Percentiles rank a stretch among this genome's conserved stretches.
These are phyloP conservation scores for Ogataea methylovora DNA, from an alignment of 805 yeast genomes.

Conservation along the genomic window DNA sequence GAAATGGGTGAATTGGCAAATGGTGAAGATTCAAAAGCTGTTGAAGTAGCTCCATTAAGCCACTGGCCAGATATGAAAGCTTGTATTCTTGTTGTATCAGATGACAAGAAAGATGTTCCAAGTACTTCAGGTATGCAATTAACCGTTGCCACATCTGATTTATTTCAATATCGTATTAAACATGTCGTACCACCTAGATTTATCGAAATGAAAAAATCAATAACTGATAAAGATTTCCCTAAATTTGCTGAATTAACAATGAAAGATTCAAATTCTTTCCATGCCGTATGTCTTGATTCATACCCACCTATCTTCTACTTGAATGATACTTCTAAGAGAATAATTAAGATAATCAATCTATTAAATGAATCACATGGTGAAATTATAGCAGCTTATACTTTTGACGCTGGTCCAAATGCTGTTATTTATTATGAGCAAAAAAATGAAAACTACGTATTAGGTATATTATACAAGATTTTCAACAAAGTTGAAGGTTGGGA, in stretches of 20 bases:
- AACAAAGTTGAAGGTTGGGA: constrained; percentile 65
- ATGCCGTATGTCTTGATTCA: constrained; percentile 94
- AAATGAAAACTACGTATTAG: constrained; percentile 68
- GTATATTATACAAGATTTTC: constrained; percentile 58
- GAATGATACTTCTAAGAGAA: constrained; percentile 82
- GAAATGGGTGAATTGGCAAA: constrained; percentile 77
- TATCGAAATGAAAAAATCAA: constrained; percentile 72
- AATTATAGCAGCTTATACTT: constrained; percentile 89
- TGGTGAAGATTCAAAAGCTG: constrained; percentile 94
- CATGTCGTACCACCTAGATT: constrained; percentile 85
- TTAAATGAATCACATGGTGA: constrained; percentile 64
- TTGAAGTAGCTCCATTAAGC: constrained; percentile 72
- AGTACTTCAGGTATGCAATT: constrained; percentile 95
- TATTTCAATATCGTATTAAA: constrained; percentile 72
- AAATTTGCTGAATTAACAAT: constrained; percentile 86
- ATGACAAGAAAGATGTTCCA: constrained; percentile 89
- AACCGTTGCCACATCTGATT: constrained; percentile 83
- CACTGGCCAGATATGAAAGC: constrained; percentile 96
- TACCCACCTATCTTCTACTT: constrained; percentile 92
- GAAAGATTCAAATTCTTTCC: constrained; percentile 96
- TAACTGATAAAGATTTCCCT: constrained; percentile 64
- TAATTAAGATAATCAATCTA: constrained; percentile 70
- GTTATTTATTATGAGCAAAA: constrained; percentile 81
- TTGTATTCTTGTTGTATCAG: constrained; percentile 85
- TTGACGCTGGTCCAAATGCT: constrained; percentile 99